Percentiles rank a stretch among this genome's conserved stretches.
Evolutionary conservation across 257 asterid species (phyloP).

Genomic region (Solanum etuberosum): DNA sequence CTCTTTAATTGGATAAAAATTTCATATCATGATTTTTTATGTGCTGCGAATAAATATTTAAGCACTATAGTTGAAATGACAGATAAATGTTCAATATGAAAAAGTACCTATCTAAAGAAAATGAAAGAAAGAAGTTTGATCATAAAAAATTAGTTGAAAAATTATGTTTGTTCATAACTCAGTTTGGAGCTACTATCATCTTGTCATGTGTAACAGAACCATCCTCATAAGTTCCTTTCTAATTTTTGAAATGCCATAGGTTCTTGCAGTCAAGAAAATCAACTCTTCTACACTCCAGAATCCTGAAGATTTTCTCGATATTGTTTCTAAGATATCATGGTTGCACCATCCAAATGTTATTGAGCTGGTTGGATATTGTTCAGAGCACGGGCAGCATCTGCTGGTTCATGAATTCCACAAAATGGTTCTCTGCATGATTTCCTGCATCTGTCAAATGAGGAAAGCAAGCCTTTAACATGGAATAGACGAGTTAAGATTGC

Average conservation of each 20-base stretch:
- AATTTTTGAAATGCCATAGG: slow-evolving; percentile 21
- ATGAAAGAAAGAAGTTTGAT: background rate
- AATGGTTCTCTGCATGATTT: slow-evolving; percentile 69
- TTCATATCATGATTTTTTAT: background rate
- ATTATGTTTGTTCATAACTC: background rate
- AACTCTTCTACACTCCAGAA: slow-evolving; percentile 47
- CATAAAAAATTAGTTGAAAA: background rate
- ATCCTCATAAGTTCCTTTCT: background rate
- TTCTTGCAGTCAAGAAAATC: slow-evolving; percentile 89
- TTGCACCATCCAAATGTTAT: slow-evolving; percentile 76
- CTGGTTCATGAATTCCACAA: slow-evolving; percentile 70
- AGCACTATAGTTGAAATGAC: background rate
- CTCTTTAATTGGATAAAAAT: background rate
- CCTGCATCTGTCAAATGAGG: slow-evolving; percentile 71
- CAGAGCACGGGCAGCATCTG: slow-evolving; percentile 80
- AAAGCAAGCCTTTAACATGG: slow-evolving; percentile 75
- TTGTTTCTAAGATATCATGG: slow-evolving; percentile 59
- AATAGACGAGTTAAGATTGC: slow-evolving; percentile 90
- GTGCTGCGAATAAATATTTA: background rate
- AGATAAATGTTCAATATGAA: background rate
- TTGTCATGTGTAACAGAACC: background rate
- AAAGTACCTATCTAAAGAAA: background rate
- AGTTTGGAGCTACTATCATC: background rate
- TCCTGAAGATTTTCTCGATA: slow-evolving; percentile 60
- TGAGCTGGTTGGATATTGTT: slow-evolving; percentile 82